Evolutionary conservation across 2,329 filamentous ascomycete species (phyloP), one percentile per base, ranked within the genome.

Genomic region (Sodiomyces alkalinus): DNA sequence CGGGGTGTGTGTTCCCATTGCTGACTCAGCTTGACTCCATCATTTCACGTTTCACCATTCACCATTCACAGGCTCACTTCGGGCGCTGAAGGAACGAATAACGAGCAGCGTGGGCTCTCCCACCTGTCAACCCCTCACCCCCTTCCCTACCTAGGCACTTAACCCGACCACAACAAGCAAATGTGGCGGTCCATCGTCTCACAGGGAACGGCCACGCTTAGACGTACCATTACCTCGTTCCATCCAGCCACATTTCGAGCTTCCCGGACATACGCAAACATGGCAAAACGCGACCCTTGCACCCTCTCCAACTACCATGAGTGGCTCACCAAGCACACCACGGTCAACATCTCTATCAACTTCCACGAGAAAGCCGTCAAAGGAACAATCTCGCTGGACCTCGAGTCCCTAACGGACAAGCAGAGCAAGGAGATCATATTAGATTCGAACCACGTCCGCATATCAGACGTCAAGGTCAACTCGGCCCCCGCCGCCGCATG

Each of bases 251-350:
- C 22, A 3, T 19, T 17, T 10, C 16, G 14, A 20, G 21, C 17
- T 11, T 18, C 21, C 17, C 28, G 22, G 11, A 22, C 19, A 34
- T 33, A 28, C 33, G 39, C 39, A 30, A 48, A 36, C 32, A 55
- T 55, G 43, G 42, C 49, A 17, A 42, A 62, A 28, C 71, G 81
- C 45, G 87, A 96, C 56, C 85, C 85, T 29, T 92, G 85, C 52
- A 94, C 90, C 16, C 58, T 90, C 33, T 80, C 81, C 48, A 96
- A 96, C 60, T 94, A 94, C 55, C 74, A 81, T 52, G 74, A 78
- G 31, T 94, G 83, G 74, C 64, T 71, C 35, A 93, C 82, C 12
- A 74, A 68, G 48, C 85, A 94, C 58, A 90, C 83, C 13, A 76
- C 71, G 13, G 80, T 81, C 33, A 74, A 80, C 51, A 72, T 94